phyloP scores from a whole-genome alignment of 2,329 filamentous ascomycete genomes.

The Fusarium pininemorale region DNA sequence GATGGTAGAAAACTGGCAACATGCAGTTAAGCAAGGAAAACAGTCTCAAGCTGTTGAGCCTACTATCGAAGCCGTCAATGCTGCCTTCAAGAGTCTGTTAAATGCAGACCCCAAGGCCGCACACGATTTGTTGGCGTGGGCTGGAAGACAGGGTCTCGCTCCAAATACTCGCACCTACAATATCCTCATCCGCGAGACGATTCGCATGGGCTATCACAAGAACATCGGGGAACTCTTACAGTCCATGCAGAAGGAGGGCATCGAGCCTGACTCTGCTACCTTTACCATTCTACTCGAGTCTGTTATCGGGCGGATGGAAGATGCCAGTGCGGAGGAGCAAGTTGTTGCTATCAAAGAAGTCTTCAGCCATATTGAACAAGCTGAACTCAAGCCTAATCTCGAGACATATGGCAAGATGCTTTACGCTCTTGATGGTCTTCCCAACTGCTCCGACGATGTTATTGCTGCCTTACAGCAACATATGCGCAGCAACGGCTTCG shows the following conservation, averaged over 20 bases:
- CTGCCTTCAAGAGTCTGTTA: constrained; percentile 72
- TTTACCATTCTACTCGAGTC: constrained; percentile 77
- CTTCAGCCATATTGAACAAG: constrained; percentile 65
- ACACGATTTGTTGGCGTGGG: constrained; percentile 67
- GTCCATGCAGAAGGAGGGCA: constrained; percentile 64
- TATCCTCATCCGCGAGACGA: constrained; percentile 69
- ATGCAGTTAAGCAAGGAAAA: constrained; percentile 44
- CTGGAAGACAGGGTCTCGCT: constrained; percentile 61
- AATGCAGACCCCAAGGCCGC: constrained; percentile 59
- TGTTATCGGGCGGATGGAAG: constrained; percentile 55
- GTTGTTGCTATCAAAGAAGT: constrained; percentile 60
- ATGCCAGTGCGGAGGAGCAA: constrained; percentile 59
- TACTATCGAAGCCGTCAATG: constrained; percentile 73
- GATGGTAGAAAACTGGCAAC: constrained; percentile 70
- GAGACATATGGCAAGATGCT: constrained; percentile 77
- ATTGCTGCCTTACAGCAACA: constrained; percentile 69
- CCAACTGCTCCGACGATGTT: constrained; percentile 55
- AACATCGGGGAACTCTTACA: constrained; percentile 63
- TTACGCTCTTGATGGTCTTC: constrained; percentile 55
- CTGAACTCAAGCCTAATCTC: constrained; percentile 67
- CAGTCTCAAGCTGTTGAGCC: constrained; percentile 60
- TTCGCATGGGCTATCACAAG: constrained; percentile 58
- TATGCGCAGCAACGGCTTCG: constrained; percentile 64
- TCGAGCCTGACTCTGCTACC: constrained; percentile 72
- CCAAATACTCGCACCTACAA: constrained; percentile 73